Evolutionary conservation across 139 green algal genomes (phyloP).

Genomic region (Picochlorum costavermella): DNA sequence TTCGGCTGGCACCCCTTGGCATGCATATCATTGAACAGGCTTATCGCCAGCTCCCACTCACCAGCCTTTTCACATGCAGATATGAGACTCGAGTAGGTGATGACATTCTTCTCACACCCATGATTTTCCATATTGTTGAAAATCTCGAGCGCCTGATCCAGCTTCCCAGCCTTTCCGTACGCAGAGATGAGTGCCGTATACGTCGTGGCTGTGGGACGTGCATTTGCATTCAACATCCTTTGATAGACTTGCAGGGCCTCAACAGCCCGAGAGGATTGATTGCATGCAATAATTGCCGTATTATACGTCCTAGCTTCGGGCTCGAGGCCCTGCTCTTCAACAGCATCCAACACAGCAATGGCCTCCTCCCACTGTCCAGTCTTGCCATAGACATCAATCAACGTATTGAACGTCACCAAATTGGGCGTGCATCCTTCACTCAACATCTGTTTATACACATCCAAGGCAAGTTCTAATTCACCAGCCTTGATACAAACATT

Average conservation of each 20-base stretch:
- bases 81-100: constrained; percentile 63
- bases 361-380: constrained; percentile 58
- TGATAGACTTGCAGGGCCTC: constrained; percentile 68
- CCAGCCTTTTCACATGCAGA: constrained; percentile 52
- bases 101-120: constrained; percentile 50
- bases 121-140: constrained; percentile 47
- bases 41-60: constrained; percentile 67
- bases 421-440: constrained; percentile 37
- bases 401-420: constrained; percentile 68
- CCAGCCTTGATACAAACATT: constrained; percentile 56
- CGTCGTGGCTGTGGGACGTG: constrained; percentile 67
- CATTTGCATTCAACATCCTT: constrained; percentile 62
- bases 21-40: constrained; percentile 78
- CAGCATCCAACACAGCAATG: constrained; percentile 31
- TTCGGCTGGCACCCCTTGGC: constrained; percentile 61
- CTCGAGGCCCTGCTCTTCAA: constrained; percentile 54
- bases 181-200: constrained; percentile 79
- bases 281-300: constrained; percentile 56
- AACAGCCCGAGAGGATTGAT: constrained; percentile 38
- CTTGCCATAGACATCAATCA: constrained; percentile 67
- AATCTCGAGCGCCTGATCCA: constrained; percentile 55
- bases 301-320: constrained; percentile 82
- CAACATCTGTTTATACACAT: constrained; percentile 46
- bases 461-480: constrained; percentile 52
- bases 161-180: constrained; percentile 63